Evolutionary conservation across 2,329 filamentous ascomycete species (phyloP).

Genomic region (Fusarium protoensiforme): DNA sequence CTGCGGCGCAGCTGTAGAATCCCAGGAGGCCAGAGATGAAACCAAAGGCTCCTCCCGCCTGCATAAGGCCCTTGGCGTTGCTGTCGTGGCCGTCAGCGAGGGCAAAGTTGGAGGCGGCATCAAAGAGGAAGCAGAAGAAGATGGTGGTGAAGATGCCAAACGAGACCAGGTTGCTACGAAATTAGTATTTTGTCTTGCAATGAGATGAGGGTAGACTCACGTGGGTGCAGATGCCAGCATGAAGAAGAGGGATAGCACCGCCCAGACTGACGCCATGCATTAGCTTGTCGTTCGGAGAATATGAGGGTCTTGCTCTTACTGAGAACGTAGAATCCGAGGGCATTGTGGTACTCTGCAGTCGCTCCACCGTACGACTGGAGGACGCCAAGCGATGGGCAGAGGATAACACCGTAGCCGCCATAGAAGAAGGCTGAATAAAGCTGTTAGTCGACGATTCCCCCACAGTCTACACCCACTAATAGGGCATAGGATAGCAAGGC

Average conservation of each 20-base stretch:
- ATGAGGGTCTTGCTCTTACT: slow-evolving; percentile 8
- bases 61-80: slow-evolving; percentile 21
- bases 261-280: slow-evolving; percentile 37
- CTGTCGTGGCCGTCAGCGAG: slow-evolving; percentile 39
- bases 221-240: slow-evolving; percentile 37
- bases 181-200: neutral
- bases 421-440: slow-evolving; percentile 38
- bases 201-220: slow-evolving; percentile 14
- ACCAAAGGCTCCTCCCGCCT: slow-evolving; percentile 38
- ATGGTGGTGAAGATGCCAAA: slow-evolving; percentile 39
- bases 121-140: slow-evolving; percentile 41
- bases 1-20: slow-evolving; percentile 38
- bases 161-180: slow-evolving; percentile 38
- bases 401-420: slow-evolving; percentile 41
- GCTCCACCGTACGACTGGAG: slow-evolving; percentile 41
- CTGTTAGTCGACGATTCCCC: neutral
- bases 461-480: neutral
- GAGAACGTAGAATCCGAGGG: slow-evolving; percentile 43
- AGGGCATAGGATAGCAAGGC: neutral
- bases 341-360: slow-evolving; percentile 43
- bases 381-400: slow-evolving; percentile 40
- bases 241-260: slow-evolving; percentile 42
- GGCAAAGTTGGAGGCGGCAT: slow-evolving; percentile 37
- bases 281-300: neutral
- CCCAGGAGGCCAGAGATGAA: slow-evolving; percentile 42